Conservation (phyloP, 495 filamentous ascomycete species). For the Cercophora sp. region DNA sequence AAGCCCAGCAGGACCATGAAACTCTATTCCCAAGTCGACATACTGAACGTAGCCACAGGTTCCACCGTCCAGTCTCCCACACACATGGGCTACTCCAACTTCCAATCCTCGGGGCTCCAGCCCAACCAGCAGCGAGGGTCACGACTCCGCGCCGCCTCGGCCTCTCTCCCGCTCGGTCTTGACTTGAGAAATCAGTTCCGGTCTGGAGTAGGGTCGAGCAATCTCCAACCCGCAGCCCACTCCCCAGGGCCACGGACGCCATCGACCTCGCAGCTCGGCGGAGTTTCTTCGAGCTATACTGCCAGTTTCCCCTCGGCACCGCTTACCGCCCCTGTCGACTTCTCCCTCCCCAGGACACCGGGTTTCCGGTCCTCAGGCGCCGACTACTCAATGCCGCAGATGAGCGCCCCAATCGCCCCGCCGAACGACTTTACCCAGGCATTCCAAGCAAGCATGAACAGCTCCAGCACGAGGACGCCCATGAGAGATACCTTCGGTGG, state of each 20-base stretch:
- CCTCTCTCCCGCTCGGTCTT: constrained; percentile 43
- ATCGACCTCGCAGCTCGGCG: constrained; percentile 37
- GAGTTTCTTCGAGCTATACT: constrained; percentile 42
- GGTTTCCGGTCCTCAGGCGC: constrained; percentile 35
- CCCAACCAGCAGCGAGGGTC: constrained; percentile 39
- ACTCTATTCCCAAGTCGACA: neutral
- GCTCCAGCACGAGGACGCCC: constrained; percentile 38
- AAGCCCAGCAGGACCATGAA: constrained; percentile 21
- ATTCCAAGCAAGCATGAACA: constrained; percentile 43
- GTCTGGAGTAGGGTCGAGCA: constrained; percentile 35
- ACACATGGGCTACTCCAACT: constrained; percentile 42
- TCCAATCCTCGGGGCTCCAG: constrained; percentile 37
- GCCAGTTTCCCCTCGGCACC: constrained; percentile 51
- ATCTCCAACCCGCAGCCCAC: constrained; percentile 37
- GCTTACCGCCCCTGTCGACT: constrained; percentile 51
- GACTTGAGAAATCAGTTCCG: constrained; percentile 49
- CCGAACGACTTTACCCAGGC: constrained; percentile 50
- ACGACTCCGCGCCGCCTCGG: constrained; percentile 45
- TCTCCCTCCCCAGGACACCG: constrained; percentile 46
- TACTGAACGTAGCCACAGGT: constrained; percentile 18
- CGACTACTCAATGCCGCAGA: constrained; percentile 53
- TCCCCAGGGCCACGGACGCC: constrained; percentile 34
- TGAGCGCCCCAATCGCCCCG: constrained; percentile 53
- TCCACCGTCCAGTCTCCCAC: constrained; percentile 47
- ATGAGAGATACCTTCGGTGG: constrained; percentile 44